phyloP scores from a whole-genome alignment of 331 rosid genomes.

The Telfairia occidentalis region DNA sequence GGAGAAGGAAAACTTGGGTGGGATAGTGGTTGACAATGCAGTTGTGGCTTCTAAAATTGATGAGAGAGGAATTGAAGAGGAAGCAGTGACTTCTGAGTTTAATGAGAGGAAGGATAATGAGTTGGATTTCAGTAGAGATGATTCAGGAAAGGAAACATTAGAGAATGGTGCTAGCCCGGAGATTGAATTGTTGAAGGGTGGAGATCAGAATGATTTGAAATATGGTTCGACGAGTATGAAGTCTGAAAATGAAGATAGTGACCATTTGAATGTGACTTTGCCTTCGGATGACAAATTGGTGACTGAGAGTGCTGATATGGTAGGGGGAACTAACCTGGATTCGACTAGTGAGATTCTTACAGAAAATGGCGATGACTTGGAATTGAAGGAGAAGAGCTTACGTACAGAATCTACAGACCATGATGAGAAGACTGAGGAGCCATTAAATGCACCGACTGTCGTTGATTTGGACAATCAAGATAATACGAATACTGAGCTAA shows the following conservation, averaged over 20 bases:
- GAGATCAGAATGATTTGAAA: constrained; percentile 18
- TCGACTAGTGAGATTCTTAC: constrained; percentile 18
- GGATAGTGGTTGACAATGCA: constrained; percentile 15
- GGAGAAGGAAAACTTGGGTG: constrained; percentile 12
- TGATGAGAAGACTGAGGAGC: background rate
- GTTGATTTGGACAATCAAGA: constrained; percentile 15
- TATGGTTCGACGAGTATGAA: constrained; percentile 6
- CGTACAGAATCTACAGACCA: background rate
- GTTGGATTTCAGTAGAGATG: constrained; percentile 14
- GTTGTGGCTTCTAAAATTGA: constrained; percentile 23
- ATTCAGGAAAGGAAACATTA: constrained; percentile 25
- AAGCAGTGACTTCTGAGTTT: constrained; percentile 17
- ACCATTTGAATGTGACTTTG: constrained; percentile 17
- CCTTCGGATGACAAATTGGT: constrained; percentile 17
- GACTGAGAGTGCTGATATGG: constrained; percentile 15
- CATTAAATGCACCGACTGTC: constrained; percentile 7
- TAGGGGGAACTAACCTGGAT: constrained; percentile 18
- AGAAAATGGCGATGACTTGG: constrained; percentile 19
- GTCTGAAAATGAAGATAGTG: constrained; percentile 22
- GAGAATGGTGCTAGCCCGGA: constrained; percentile 22
- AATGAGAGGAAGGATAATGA: constrained; percentile 15
- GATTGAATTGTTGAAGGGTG: constrained; percentile 18
- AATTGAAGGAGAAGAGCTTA: constrained; percentile 6
- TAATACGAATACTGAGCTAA: constrained; percentile 16
- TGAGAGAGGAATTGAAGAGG: constrained; percentile 26